Evolutionary conservation across 1,139 yeast genomes (phyloP), one percentile per base, ranked within the genome.

Genomic region (Pichia inconspicua): DNA sequence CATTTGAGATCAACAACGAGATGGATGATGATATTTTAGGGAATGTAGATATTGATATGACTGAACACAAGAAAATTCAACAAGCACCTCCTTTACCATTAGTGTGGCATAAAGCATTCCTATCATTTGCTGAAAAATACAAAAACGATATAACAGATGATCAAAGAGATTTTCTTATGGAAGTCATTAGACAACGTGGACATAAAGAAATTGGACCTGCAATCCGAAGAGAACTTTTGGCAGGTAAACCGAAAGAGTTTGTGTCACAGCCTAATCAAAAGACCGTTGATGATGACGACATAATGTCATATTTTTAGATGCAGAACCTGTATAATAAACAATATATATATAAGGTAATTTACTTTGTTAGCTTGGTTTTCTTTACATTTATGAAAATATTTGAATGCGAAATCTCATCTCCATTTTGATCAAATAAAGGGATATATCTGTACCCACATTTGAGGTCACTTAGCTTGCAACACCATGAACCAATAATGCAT

Each of bases 61-160:
- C 57, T 14, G 61, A 59, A 45, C 59, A 58, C 22, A 53, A 56
- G 46, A 56, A 53, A 47, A 45, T 56, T 17, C 64, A 66, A 40
- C 67, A 71, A 41, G 71, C 78, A n/a, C 80, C 84, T n/a, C 77
- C 78, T 50, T 73, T 94, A 60, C 97, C 98, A 6, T 87, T 92
- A 14, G 92, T 92, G 41, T 92, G 98, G 97, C 97, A 94, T 65
- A 95, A 92, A 65, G 90, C 97, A 2, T 84, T 92, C 62, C 73
- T 92, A 51, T 84, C 94, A 3, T 94, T 92, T 72, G 95, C 97
- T 41, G 97, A 90, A 70, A 77, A 96, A 56, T 92, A 92, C 67
- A 92, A 92, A 68, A 90, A 92, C 65, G 98, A 92, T 71, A 87
- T 92, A 52, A 92, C 98, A 15, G 96, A 88, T 60, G 98, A 94